These are phyloP conservation scores for Kuraishia piskuri DNA, from an alignment of 805 yeast genomes.

Conservation along the genomic window DNA sequence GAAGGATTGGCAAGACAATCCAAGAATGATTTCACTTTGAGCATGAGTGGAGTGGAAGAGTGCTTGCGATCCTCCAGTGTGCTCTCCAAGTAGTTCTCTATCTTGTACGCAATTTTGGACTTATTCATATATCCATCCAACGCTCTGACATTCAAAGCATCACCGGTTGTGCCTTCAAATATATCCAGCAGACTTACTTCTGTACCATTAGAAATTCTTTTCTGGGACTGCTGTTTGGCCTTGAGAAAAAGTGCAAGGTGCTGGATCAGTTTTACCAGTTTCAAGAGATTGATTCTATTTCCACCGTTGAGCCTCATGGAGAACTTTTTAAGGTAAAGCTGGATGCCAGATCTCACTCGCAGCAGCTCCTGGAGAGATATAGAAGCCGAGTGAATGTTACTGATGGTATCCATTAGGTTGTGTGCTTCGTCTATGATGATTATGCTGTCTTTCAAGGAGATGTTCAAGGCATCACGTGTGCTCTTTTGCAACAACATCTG, in stretches of 20 bases:
- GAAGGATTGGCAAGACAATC: constrained; percentile 64
- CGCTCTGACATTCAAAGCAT: constrained; percentile 60
- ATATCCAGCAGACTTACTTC: constrained; percentile 44
- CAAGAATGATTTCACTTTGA: constrained; percentile 58
- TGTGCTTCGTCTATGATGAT: constrained; percentile 92
- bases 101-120: constrained; percentile 76
- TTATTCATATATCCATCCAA: constrained; percentile 53
- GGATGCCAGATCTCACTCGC: constrained; percentile 37
- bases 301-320: constrained; percentile 57
- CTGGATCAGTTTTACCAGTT: constrained; percentile 48
- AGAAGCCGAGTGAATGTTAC: constrained; percentile 55
- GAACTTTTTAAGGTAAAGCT: constrained; percentile 51
- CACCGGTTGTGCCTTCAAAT: constrained; percentile 54
- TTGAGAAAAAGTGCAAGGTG: constrained; percentile 41
- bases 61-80: constrained; percentile 6
- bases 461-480: constrained; percentile 49
- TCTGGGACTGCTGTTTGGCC: constrained; percentile 13
- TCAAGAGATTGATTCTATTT: constrained; percentile 62
- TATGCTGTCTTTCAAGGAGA: constrained; percentile 54
- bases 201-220: constrained; percentile 38
- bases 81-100: constrained; percentile 58
- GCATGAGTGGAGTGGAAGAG: constrained; percentile 45
- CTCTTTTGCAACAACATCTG: constrained; percentile 60
- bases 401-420: constrained; percentile 71
- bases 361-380: constrained; percentile 42